A percentile compares a stretch with the other conserved stretches of the same genome.
These are phyloP conservation scores for Xylaria sp. DNA, from an alignment of 2,329 filamentous ascomycete genomes.

Conservation along the genomic window DNA sequence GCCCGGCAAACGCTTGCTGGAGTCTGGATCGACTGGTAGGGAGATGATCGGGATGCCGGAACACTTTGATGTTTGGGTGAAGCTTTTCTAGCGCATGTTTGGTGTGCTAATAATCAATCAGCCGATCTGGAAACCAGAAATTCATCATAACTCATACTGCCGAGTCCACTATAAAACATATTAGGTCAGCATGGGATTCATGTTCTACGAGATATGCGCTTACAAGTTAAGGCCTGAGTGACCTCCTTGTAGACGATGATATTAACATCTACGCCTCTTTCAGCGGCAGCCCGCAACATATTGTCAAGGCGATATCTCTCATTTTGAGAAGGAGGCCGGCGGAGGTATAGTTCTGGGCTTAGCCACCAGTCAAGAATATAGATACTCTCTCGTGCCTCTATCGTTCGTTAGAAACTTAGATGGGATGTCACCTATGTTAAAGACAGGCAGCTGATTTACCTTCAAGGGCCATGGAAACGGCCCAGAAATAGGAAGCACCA, in stretches of 20 bases:
- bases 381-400: conserved; percentile 77
- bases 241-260: conserved; percentile 96
- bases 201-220: conserved; percentile 54
- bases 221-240: conserved; percentile 80
- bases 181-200: conserved; percentile 31
- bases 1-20: conserved; percentile 66
- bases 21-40: conserved; percentile 76
- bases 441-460: conserved; percentile 51
- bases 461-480: conserved; percentile 82
- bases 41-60: conserved; percentile 89
- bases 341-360: conserved; percentile 86
- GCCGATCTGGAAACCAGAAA: background rate
- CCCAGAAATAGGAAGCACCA: conserved; percentile 86
- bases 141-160: conserved; percentile 48
- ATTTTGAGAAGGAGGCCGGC: conserved; percentile 82
- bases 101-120: conserved; percentile 67
- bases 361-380: conserved; percentile 95
- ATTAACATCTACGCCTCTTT: conserved; percentile 85
- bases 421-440: background rate
- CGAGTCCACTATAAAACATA: conserved; percentile 53
- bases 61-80: conserved; percentile 87
- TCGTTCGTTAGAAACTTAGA: conserved; percentile 29
- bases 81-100: conserved; percentile 81
- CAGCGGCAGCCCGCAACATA: conserved; percentile 82
- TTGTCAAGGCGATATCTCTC: conserved; percentile 86